Base-by-base conservation (phyloP, 1,284 basidiomycete species). In the Ganoderma sp. region DNA sequence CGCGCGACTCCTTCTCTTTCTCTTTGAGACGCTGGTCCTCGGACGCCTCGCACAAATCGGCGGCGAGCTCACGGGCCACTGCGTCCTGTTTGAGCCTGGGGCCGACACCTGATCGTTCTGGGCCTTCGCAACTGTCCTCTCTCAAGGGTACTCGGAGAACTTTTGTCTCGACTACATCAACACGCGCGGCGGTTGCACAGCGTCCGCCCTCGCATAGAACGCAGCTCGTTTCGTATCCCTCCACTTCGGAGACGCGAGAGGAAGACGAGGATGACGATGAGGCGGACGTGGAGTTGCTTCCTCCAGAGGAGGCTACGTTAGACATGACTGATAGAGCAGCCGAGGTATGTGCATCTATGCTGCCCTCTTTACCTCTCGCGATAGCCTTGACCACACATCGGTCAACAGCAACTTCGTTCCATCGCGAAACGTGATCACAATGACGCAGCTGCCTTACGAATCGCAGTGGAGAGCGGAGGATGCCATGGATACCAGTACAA, bases 401-500 rank as follows among this genome's bases (percentile, higher is more conserved):
- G 19, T 19, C 15, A n/a, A 7, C 56, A 94, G 92, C 91, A 92
- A 90, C 81, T 95, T 2, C 82, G 83, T 61, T 77, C 80, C 60
- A 90, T 95, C 69, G 82, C 90, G 9, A 73, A 82, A 52, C 82
- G 87, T 17, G 85, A 92, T 73, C 81, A 84, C 9, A 86, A 92
- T 72, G 78, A 87, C 0, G 75, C 85, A 39, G 84, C 92, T 25
- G 91, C 89, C 1, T 82, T 97, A n/a, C 84, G 94, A 69, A 85
- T 97, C 74, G 82, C 88, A 0, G 93, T 97, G 34, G 94, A 97
- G 77, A 94, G 92, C 6, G 96, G 95, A n/a, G 96, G 96, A 45
- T 97, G 95, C 75, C 95, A 97, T 75, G 96, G 96, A 42, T 97
- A 97, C 76, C 94, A 97, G 76, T 97, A 97, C 81, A 96, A 94